Evolutionary conservation across 1,284 basidiomycete genomes (phyloP).

Genomic region (Sporisorium graminicola): DNA sequence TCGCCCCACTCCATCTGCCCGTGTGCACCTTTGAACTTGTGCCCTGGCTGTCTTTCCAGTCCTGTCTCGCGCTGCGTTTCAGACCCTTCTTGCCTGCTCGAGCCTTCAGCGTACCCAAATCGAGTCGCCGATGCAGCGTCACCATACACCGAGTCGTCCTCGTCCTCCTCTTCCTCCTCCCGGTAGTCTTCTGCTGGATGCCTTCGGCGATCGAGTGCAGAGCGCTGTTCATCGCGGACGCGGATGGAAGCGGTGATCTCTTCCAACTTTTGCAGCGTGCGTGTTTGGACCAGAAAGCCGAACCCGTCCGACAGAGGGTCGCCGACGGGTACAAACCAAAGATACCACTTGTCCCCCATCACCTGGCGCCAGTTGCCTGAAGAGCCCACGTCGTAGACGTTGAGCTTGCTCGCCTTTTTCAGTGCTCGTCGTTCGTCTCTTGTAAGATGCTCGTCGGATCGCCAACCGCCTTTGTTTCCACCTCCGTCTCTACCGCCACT

Average conservation of each 20-base stretch:
- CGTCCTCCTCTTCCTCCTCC: constrained; percentile 12
- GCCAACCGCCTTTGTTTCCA: constrained; percentile 23
- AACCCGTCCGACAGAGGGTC: constrained; percentile 51
- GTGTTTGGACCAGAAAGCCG: constrained; percentile 40
- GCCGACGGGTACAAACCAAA: constrained; percentile 62
- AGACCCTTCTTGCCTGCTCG: background rate
- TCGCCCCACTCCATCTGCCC: constrained; percentile 59
- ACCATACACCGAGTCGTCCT: constrained; percentile 41
- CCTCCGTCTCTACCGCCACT: background rate
- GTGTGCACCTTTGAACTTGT: constrained; percentile 46
- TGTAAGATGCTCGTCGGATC: constrained; percentile 54
- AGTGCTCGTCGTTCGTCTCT: constrained; percentile 52
- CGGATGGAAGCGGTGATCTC: constrained; percentile 46
- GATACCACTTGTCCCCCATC: constrained; percentile 52
- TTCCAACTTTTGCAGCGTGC: constrained; percentile 47
- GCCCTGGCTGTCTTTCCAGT: constrained; percentile 25
- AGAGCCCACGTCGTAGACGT: constrained; percentile 63
- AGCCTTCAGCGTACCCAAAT: constrained; percentile 20
- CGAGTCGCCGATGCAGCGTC: constrained; percentile 10
- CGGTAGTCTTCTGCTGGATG: background rate
- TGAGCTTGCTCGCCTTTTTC: constrained; percentile 57
- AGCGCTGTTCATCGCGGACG: constrained; percentile 12
- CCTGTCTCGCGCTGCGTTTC: constrained; percentile 7
- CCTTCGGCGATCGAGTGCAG: background rate
- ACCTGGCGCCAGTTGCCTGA: constrained; percentile 53